Base-by-base conservation (phyloP, 805 yeast species). In the Pichia phayaonensis region DNA sequence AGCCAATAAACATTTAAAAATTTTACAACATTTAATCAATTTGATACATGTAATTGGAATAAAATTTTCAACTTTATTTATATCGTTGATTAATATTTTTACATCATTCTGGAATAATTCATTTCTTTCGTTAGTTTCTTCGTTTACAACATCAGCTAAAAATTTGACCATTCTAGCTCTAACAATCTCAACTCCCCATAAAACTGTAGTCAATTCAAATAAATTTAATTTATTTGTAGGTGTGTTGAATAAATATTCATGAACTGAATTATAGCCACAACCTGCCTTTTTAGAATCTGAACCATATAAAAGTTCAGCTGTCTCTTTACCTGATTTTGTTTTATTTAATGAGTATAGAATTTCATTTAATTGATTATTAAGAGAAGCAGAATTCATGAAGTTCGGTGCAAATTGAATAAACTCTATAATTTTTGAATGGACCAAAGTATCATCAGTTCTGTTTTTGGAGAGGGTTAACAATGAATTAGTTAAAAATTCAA, bases 31-130 rank as follows among this genome's bases (percentile, higher is more conserved):
- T 50, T 64, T 66, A 18, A 53, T 51, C 40, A 67, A 53, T 41
- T 60, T 61, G 20, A 58, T 58, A 53, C 65, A 61, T 12, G 48
- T 47, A 2, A 50, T 44, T 31, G 69, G 70, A 36, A 66, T 58
- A 39, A 57, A 52, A 5, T 20, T 29, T 40, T 53, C 56, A 26
- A 50, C 47, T 27, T 27, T 29, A 20, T 46, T 44, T 31, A 47
- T 47, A 24, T 44, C 49, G 7, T 8, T 21, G n/a, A 46, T 29
- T 15, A 50, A 52, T 24, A n/a, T n/a, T 15, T 20, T 18, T 18
- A 48, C 41, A 38, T 48, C 48, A 7, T 44, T 20, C 22, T 51
- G 48, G 7, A n/a, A 15, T 7, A 23, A 36, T 20, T 15, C 47
- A 20, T 43, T 38, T 11, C 24, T 23, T 26, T 45, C 21, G 12